phyloP scores from a whole-genome alignment of 2,329 filamentous ascomycete genomes.

The Alternaria sp. region DNA sequence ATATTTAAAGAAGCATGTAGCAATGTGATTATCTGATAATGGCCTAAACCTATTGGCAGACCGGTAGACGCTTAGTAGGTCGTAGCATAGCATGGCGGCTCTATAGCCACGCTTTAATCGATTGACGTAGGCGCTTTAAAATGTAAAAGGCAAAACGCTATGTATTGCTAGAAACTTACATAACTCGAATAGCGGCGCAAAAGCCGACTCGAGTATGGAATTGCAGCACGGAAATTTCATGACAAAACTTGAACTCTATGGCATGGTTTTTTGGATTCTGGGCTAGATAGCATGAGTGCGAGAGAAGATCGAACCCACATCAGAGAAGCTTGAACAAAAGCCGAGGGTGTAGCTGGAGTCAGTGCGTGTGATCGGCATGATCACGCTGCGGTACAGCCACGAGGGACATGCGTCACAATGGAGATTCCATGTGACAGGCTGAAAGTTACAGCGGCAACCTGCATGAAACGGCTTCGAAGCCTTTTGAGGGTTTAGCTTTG shows the following conservation, averaged over 20 bases:
- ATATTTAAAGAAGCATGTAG: too few relatives aligned
- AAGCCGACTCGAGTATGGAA: neutral
- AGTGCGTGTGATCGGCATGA: neutral
- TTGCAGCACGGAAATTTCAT: neutral
- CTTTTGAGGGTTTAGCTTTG: neutral
- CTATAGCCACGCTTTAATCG: neutral
- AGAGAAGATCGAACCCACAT: neutral
- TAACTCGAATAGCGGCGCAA: neutral
- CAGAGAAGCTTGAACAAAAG: neutral
- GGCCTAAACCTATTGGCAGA: too few relatives aligned
- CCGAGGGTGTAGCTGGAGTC: neutral
- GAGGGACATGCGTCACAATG: neutral
- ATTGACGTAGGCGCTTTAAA: neutral
- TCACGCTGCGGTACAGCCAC: neutral
- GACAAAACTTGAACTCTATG: neutral
- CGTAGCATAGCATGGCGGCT: neutral
- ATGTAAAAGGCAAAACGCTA: neutral
- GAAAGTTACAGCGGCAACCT: neutral
- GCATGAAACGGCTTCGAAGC: neutral
- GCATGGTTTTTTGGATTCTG: neutral
- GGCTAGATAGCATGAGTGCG: neutral
- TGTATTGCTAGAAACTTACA: neutral
- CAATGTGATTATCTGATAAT: too few relatives aligned
- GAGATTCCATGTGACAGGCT: neutral
- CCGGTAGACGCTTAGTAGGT: too few relatives aligned